Evolutionary conservation across 1,284 basidiomycete species (phyloP).

Genomic region (Trichosporon asahii): DNA sequence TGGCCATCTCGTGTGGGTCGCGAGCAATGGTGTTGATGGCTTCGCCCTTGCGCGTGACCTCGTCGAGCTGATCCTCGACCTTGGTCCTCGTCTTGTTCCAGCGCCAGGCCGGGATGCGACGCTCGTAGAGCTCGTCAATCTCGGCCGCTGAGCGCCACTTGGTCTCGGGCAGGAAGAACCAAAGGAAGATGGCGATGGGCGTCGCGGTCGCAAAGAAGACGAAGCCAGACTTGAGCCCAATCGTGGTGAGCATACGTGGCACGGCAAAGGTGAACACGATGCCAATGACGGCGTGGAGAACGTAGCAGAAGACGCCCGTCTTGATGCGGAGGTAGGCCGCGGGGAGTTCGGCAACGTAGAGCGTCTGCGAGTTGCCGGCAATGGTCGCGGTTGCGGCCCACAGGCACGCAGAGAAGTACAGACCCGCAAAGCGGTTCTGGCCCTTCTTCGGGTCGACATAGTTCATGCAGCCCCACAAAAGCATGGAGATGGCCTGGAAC

Average conservation of each 20-base stretch:
- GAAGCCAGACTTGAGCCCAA: slow-evolving; percentile 27
- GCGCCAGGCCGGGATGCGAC: slow-evolving; percentile 44
- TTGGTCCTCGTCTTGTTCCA: slow-evolving; percentile 39
- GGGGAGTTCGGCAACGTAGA: slow-evolving; percentile 32
- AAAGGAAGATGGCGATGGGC: slow-evolving; percentile 27
- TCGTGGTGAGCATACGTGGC: slow-evolving; percentile 27
- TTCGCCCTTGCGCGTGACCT: not conserved
- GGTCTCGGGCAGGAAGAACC: slow-evolving; percentile 35
- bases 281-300: not conserved
- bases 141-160: slow-evolving; percentile 32
- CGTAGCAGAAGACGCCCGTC: slow-evolving; percentile 20
- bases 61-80: slow-evolving; percentile 22
- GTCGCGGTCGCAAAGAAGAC: slow-evolving; percentile 28
- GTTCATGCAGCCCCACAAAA: slow-evolving; percentile 8
- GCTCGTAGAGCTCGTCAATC: slow-evolving; percentile 48
- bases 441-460: not conserved
- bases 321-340: slow-evolving; percentile 29
- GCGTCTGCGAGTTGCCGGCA: slow-evolving; percentile 25
- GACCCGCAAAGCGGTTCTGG: not conserved
- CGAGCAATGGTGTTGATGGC: not conserved
- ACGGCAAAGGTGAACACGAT: slow-evolving; percentile 21
- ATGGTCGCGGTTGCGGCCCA: slow-evolving; percentile 28
- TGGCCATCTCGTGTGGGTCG: not conserved
- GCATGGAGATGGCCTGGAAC: slow-evolving; percentile 13
- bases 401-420: slow-evolving; percentile 11